A percentile compares a stretch with the other conserved stretches of the same genome.
phyloP scores from a whole-genome alignment of 352 stramenopile species.

The Aphanomyces astaci region DNA sequence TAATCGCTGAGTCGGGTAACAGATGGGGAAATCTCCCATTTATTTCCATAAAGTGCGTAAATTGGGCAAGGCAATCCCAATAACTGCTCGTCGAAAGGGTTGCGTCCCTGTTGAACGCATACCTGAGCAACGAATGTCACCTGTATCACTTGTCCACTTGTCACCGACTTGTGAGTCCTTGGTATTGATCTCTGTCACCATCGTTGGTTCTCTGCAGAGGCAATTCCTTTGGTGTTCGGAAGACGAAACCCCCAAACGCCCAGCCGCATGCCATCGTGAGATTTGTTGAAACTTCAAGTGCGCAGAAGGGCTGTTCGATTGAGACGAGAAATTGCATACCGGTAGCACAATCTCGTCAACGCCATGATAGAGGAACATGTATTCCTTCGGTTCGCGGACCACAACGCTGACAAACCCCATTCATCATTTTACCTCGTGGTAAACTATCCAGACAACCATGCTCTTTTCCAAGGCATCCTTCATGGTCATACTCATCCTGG shows the following conservation, averaged over 20 bases:
- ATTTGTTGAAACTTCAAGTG: not conserved
- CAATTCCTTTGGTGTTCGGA: no score
- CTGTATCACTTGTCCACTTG: no score
- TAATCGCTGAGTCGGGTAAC: not conserved
- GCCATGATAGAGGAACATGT: no score
- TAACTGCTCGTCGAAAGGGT: no score
- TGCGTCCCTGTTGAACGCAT: no score
- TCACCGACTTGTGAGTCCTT: no score
- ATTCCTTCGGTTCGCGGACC: no score
- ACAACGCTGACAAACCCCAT: not conserved
- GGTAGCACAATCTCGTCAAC: not conserved
- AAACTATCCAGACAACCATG: not conserved
- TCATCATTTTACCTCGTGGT: not conserved
- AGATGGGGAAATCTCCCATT: not conserved
- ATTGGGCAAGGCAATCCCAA: no score
- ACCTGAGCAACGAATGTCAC: no score
- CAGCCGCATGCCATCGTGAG: not conserved
- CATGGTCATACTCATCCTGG: not conserved
- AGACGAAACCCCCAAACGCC: not conserved
- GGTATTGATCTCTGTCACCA: no score
- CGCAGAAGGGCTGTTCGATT: not conserved
- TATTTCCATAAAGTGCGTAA: not conserved
- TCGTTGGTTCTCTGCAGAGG: no score
- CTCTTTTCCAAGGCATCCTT: conserved; percentile 6
- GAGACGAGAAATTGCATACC: not conserved